Conservation (phyloP, 2,329 filamentous ascomycete species). For the Plectosphaerella cucumerina region DNA sequence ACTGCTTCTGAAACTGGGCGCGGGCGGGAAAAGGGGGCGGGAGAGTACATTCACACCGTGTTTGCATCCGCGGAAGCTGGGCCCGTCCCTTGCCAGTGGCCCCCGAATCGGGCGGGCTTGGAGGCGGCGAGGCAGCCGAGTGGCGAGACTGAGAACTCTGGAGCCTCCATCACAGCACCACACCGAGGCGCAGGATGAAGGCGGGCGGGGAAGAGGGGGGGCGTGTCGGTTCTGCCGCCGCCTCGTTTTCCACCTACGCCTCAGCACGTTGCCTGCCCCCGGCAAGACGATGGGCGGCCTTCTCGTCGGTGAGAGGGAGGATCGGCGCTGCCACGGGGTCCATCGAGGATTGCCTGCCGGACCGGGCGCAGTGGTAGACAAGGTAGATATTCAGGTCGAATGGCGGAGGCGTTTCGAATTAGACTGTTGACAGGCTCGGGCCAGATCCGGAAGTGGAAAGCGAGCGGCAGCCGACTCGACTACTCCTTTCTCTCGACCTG, state of each 20-base stretch:
- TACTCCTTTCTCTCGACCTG: neutral
- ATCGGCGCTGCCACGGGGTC: too few relatives aligned
- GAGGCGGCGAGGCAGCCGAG: too few relatives aligned
- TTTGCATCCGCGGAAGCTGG: slow-evolving; percentile 3
- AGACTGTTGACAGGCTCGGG: neutral
- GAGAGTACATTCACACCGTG: slow-evolving; percentile 8
- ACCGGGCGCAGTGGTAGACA: too few relatives aligned
- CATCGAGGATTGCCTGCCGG: neutral
- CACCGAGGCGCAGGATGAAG: too few relatives aligned
- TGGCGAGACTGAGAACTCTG: too few relatives aligned
- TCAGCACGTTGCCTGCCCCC: neutral
- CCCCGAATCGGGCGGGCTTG: too few relatives aligned
- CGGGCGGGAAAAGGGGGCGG: slow-evolving; percentile 8
- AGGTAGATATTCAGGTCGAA: neutral
- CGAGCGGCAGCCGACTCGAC: slow-evolving; percentile 13
- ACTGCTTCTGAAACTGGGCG: slow-evolving; percentile 9
- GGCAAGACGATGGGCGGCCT: neutral
- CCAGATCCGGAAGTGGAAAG: slow-evolving; percentile 8
- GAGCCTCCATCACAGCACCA: too few relatives aligned
- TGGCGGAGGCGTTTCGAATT: neutral
- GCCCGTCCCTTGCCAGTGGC: too few relatives aligned
- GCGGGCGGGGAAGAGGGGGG: too few relatives aligned
- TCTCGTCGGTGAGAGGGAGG: too few relatives aligned
- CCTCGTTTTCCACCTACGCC: neutral
- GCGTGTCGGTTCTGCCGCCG: neutral